Conservation (phyloP, 208 protist species). For the Crithidia fasciculata region DNA sequence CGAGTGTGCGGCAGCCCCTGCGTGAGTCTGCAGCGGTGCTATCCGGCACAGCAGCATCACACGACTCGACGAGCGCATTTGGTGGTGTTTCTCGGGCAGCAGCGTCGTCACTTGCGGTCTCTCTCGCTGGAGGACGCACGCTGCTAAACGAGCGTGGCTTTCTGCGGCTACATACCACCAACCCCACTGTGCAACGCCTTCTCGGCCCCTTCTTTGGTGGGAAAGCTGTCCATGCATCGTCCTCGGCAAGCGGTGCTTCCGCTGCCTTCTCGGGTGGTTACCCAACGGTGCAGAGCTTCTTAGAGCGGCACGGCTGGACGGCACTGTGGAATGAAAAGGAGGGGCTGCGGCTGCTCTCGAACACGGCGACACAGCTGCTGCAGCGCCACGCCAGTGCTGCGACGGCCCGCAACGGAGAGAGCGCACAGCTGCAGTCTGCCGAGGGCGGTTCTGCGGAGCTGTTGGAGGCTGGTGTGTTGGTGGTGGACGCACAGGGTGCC, state of each 20-base stretch:
- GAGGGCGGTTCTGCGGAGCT: slow-evolving; percentile 18
- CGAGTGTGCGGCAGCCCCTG: neutral
- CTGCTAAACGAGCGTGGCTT: slow-evolving; percentile 33
- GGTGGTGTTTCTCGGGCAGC: neutral
- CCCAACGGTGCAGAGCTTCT: slow-evolving; percentile 13
- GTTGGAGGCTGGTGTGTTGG: slow-evolving; percentile 53
- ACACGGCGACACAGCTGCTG: slow-evolving; percentile 27
- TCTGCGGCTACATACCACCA: slow-evolving; percentile 32
- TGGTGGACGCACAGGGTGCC: slow-evolving; percentile 45
- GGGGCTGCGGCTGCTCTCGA: slow-evolving; percentile 54
- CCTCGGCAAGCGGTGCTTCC: no score
- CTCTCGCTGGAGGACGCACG: slow-evolving; percentile 20
- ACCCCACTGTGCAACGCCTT: slow-evolving; percentile 33
- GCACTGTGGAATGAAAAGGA: slow-evolving; percentile 48
- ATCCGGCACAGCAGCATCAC: no score
- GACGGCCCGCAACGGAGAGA: neutral
- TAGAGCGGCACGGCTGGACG: slow-evolving; percentile 20
- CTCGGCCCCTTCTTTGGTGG: slow-evolving; percentile 39
- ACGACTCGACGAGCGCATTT: no score
- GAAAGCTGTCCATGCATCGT: no score
- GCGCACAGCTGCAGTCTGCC: neutral
- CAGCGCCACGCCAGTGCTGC: slow-evolving; percentile 19
- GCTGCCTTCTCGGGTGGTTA: no score
- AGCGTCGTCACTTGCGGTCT: slow-evolving; percentile 24
- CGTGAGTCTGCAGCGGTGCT: neutral